Evolutionary conservation across 2,329 filamentous ascomycete genomes (phyloP), one percentile per base, ranked within the genome.

Genomic region (Samsoniella hepiali): DNA sequence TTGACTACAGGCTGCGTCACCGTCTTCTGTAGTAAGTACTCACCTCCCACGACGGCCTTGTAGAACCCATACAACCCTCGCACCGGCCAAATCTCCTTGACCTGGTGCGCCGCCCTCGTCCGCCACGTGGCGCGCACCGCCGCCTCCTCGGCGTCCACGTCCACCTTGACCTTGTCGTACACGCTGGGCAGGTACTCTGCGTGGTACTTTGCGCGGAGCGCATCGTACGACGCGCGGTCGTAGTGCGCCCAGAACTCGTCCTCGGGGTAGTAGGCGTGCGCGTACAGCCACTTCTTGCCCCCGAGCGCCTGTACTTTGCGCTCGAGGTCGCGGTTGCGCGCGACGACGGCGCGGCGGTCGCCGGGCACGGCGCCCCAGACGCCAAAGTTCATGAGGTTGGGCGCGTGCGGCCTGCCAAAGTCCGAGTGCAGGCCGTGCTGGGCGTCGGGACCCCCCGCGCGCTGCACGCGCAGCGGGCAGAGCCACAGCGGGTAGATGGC

Each of bases 241-340:
- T 90, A 91, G 60, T 84, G 79, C 10, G 77, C 72, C 88, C 88
- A 90, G 71, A 91, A 91, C 67, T 91, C 88, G 0, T 84, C 73
- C 68, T 82, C 78, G 22, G 75, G 78, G 72, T 89, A 89, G 73
- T 87, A 90, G 0, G 86, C 84, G 63, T 90, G 87, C 1, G 87
- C 87, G 66, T 91, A 91, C 1, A 91, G 75, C 78, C 86, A 89
- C 74, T 90, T 90, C 77, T 85, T 87, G 6, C 88, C 88, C 2
- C 82, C 79, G 7, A 88, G 78, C 32, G 83, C 81, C 9, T 80
- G 79, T 0, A 90, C 78, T 62, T 83, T 84, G 9, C 77, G 74
- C 73, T 91, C 88, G 1, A 91, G 76, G 0, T 78, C 79, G 1
- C 85, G 81, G 71, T 91, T 91, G 57, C 79, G 76, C 1, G 70